Conservation (phyloP, 2,329 filamentous ascomycete species). For the Pseudopithomyces maydicus region DNA sequence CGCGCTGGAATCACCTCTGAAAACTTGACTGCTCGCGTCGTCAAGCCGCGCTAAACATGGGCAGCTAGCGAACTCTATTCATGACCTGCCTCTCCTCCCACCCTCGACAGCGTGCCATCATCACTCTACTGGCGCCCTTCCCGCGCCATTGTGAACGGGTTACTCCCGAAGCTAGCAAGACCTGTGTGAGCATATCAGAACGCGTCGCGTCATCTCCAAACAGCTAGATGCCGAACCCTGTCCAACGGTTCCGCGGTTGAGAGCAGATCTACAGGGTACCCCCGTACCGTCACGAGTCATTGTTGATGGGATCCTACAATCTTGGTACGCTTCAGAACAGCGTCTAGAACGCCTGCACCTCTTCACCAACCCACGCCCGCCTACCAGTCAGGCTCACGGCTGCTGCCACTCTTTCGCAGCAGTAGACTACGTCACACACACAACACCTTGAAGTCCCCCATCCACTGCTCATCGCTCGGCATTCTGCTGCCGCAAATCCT, state of each 20-base stretch:
- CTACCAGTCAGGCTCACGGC: too few relatives aligned
- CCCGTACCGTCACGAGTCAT: conserved; percentile 1
- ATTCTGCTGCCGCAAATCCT: background rate
- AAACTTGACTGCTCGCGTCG: background rate
- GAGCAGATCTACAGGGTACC: conserved; percentile 5
- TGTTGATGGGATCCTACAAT: background rate
- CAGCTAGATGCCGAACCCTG: conserved; percentile 4
- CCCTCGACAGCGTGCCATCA: background rate
- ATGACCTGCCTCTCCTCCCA: background rate
- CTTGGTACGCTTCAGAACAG: background rate
- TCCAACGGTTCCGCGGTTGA: background rate
- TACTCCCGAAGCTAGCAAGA: too few relatives aligned
- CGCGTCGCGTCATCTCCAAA: background rate
- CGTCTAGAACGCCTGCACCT: background rate
- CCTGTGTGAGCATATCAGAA: background rate
- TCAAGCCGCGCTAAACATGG: background rate
- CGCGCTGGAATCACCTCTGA: background rate
- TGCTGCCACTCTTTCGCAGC: too few relatives aligned
- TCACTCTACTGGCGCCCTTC: background rate
- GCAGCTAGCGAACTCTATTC: conserved; percentile 4
- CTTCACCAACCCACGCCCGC: background rate
- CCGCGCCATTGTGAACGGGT: too few relatives aligned
- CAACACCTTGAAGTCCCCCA: too few relatives aligned
- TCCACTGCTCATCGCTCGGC: too few relatives aligned
- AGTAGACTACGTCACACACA: too few relatives aligned